These are phyloP conservation scores for Pseudogymnoascus sp. DNA, from an alignment of 2,329 filamentous ascomycete species.

Conservation along the genomic window DNA sequence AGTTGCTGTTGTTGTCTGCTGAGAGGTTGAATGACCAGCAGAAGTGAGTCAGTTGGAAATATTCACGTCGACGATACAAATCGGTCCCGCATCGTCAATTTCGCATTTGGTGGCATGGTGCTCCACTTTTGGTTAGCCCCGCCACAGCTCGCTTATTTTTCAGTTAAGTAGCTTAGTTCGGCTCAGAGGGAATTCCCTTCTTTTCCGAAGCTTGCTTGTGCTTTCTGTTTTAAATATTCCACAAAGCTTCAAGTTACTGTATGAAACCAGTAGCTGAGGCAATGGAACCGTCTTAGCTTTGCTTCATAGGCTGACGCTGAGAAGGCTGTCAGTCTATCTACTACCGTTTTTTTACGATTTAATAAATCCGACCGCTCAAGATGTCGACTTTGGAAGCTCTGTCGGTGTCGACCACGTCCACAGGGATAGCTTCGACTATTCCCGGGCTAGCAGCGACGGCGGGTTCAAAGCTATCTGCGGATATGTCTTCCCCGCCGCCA, in stretches of 20 bases:
- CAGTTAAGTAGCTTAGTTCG: conserved; percentile 4
- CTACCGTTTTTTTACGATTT: not conserved
- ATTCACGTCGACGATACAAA: conserved; percentile 9
- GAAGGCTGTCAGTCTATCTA: not conserved
- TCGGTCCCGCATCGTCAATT: conserved; percentile 11
- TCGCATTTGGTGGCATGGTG: conserved; percentile 10
- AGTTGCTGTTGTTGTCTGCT: not conserved
- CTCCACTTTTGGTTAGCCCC: conserved; percentile 8
- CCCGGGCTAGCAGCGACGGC: not conserved
- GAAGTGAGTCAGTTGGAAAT: conserved; percentile 9
- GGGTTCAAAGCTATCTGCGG: not conserved
- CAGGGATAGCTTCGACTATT: not conserved
- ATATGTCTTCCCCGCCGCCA: conserved; percentile 1
- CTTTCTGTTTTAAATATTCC: conserved; percentile 1
- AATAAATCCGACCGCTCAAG: not conserved
- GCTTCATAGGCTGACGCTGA: conserved; percentile 7
- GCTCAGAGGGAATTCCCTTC: not conserved
- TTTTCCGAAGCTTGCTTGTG: conserved; percentile 7
- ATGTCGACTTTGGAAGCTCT: conserved; percentile 7
- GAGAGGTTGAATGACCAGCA: conserved; percentile 6
- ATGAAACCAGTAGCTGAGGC: conserved; percentile 5
- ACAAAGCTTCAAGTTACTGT: conserved; percentile 6
- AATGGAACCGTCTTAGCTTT: conserved; percentile 8
- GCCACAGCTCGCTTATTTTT: conserved; percentile 8
- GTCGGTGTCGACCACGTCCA: not conserved